Base-by-base conservation (phyloP, 345 rosid genomes). In the Citrus medica region DNA sequence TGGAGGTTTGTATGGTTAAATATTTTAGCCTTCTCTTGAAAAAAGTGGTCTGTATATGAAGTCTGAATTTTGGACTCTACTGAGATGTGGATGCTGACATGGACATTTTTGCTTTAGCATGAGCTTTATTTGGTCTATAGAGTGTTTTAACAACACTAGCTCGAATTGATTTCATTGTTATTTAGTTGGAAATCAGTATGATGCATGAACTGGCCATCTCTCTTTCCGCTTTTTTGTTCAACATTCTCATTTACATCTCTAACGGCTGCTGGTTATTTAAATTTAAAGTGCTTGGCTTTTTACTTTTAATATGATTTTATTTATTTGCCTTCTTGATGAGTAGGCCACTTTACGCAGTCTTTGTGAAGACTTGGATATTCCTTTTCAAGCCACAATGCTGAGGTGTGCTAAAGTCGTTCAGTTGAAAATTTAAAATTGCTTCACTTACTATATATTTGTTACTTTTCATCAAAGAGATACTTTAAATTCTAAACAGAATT, bases 311-410 rank as follows among this genome's bases (percentile, higher is more conserved):
- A 7, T 56, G 33, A 21, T 79, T 77, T 55, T 55, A 62, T 5
- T 12, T 48, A 14, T 71, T 75, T 63, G n/a, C 59, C 58, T 76
- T 67, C 12, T 75, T 35, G 14, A 63, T 76, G n/a, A 76, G 81
- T 84, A 94, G 98, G 92, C 82, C 65, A 87, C 93, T 33, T 81
- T 92, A 67, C 88, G 83, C n/a, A 84, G 89, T 80, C 96, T 94
- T 82, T 94, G 94, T 75, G 82, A 89, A 84, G 94, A 92, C 68
- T 80, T 94, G 85, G 85, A 82, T 68, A 88, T 94, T 84, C 97
- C 97, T 77, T 92, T 87, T 84, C 91, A 92, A 74, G 78, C 86
- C 14, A 67, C 89, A 68, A 94, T 92, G 96, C 94, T 94, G 79
- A 91, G 86, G 97, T 89, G 84, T 60, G 89, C 65, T n/a, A 58